Base-by-base conservation (phyloP, 768 basidiomycete genomes). In the Krasilnikovozyma curviuscula region DNA sequence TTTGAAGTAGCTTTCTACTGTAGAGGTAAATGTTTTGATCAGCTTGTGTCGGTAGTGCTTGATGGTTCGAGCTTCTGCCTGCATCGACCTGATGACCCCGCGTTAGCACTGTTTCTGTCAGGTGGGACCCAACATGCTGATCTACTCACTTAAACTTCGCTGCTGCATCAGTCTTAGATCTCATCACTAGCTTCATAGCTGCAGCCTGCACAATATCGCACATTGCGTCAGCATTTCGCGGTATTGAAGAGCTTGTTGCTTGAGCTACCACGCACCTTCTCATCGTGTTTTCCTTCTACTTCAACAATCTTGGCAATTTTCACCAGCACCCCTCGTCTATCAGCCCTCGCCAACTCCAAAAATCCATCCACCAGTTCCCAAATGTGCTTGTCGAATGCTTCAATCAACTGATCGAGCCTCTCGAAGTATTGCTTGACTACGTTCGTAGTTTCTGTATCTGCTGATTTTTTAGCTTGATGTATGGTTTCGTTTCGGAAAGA, bases 41-140 rank as follows among this genome's bases (percentile, higher is more conserved):
- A 93, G 74, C 62, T 86, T 91, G 48, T 82, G 78, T 16, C 89
- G 78, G 63, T 97, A 97, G 63, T 93, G 83, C 66, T 97, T 98
- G 62, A 97, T 76, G 29, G 84, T 71, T 35, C 91, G 78, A 12
- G 89, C 83, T 55, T 86, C 79, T 38, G 88, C 88, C 65, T 84
- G 81, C 73, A 89, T 77, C 13, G 85, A 91, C 60, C 77, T 83
- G 68, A 85, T 10, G 83, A 19, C 13, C 13, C 31, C 25, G 28
- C 6, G 42, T 23, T 18, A 18, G 28, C n/a, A 18, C 19, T 25
- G 29, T 7, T 16, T 29, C 14, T 18, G 16, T 3, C 27, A 29
- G 13, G 19, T 13, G 32, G 23, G 16, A 5, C 6, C 14, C 24
- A 28, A 27, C 27, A 4, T 44, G 6, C 8, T 19, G 16, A 18